Percentiles rank a stretch among this genome's conserved stretches.
These are phyloP conservation scores for Mycena sanguinolenta DNA, from an alignment of 768 basidiomycete species.

Conservation along the genomic window DNA sequence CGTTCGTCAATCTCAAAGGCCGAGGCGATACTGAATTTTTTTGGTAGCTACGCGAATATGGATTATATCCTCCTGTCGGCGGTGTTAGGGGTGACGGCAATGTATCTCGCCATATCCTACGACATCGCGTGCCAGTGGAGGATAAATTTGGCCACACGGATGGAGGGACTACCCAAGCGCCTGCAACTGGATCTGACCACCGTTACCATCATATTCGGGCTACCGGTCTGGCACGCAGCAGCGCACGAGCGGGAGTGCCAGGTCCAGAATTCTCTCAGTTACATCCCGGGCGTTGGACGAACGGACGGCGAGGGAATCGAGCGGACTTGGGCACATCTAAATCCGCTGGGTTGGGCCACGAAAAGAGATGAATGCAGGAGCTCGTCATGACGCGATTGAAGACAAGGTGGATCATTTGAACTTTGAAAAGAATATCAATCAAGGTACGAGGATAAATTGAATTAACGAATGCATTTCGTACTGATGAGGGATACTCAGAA, in stretches of 20 bases:
- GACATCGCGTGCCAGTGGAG: background rate
- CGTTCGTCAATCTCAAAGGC: background rate
- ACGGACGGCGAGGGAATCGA: slow-evolving; percentile 52
- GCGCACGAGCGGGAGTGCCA: background rate
- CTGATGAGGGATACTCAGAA: background rate
- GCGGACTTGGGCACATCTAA: slow-evolving; percentile 44
- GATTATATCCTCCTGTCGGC: background rate
- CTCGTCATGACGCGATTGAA: background rate
- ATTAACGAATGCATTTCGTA: background rate
- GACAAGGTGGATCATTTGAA: slow-evolving; percentile 40
- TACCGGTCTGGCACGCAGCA: background rate
- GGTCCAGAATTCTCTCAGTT: background rate
- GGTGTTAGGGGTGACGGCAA: background rate
- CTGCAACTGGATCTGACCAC: too few species aligned
- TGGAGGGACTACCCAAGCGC: too few species aligned
- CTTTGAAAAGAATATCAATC: slow-evolving; percentile 27
- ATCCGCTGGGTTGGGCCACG: slow-evolving; percentile 38
- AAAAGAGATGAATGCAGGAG: slow-evolving; percentile 47
- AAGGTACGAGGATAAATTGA: slow-evolving; percentile 18
- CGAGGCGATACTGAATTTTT: background rate
- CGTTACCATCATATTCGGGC: too few species aligned
- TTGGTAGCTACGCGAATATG: background rate
- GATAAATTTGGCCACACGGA: too few species aligned
- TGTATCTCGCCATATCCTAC: background rate
- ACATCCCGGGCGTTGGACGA: slow-evolving; percentile 33